Conservation (phyloP, 345 rosid species). For the Streptanthus diversifolius region DNA sequence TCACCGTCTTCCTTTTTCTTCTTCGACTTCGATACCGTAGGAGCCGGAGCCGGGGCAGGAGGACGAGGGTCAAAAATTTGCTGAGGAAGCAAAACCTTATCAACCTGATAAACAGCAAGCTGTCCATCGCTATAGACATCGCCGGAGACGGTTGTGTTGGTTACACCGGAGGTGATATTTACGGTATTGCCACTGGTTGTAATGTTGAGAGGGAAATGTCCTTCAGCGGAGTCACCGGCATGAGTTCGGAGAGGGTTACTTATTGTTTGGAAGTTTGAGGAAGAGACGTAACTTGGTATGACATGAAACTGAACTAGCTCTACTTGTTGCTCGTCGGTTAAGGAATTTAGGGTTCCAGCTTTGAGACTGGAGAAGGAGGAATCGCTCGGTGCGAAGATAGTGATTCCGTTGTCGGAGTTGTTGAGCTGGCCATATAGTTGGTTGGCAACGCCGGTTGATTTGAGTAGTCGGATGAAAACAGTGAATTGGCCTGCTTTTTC, state of each 20-base stretch:
- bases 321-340: slow-evolving; percentile 39
- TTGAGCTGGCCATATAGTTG: slow-evolving; percentile 45
- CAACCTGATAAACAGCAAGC: slow-evolving; percentile 46
- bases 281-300: slow-evolving; percentile 37
- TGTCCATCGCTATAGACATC: slow-evolving; percentile 46
- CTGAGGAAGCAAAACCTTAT: slow-evolving; percentile 41
- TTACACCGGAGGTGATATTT: slow-evolving; percentile 43
- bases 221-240: slow-evolving; percentile 41
- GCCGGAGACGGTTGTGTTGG: slow-evolving; percentile 45
- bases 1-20: slow-evolving; percentile 32
- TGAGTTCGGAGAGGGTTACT: slow-evolving; percentile 49
- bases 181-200: slow-evolving; percentile 42
- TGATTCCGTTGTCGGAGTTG: slow-evolving; percentile 45
- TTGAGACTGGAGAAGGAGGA: slow-evolving; percentile 41
- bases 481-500: slow-evolving; percentile 55
- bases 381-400: slow-evolving; percentile 50
- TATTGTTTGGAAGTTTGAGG: slow-evolving; percentile 41
- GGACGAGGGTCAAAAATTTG: slow-evolving; percentile 40
- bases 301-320: slow-evolving; percentile 46
- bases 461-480: slow-evolving; percentile 48
- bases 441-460: slow-evolving; percentile 44
- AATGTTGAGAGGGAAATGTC: slow-evolving; percentile 43
- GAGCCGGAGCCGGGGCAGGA: slow-evolving; percentile 47
- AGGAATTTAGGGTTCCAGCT: slow-evolving; percentile 41
- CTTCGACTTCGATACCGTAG: slow-evolving; percentile 35